Base-by-base conservation (phyloP, 2,329 filamentous ascomycete species). In the Pseudocercospora eumusae region DNA sequence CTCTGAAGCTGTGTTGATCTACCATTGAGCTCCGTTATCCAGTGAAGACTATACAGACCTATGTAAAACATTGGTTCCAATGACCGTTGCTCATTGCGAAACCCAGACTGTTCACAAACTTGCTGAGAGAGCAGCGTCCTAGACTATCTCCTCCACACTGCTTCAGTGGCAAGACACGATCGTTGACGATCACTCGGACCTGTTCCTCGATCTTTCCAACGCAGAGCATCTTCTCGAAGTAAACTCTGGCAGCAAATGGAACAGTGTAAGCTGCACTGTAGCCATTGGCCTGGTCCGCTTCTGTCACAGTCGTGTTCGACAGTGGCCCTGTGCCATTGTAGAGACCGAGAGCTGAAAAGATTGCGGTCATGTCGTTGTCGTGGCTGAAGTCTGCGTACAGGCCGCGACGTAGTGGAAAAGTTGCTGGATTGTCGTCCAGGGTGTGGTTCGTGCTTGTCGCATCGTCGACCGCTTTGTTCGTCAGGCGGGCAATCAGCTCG, bases 301-400 rank as follows among this genome's bases (percentile, higher is more conserved):
- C 78, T 42, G 82, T 73, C 25, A 85, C 75, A 0, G 74, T 77
- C 1, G 75, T 77, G 54, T 78, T 81, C 0, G 77, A 76, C 2
- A 82, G 71, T 10, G 82, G 79, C 13, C 73, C 70, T 0, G 86
- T 91, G 47, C 76, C 77, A 68, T 92, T 90, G 77, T 92, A 96
- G 25, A 96, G 78, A 0, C 92, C 90, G 66, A 97, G 73, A 0
- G 92, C 91, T 4, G 86, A 86, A 72, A 90, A 90, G 6, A 96
- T 86, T 7, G 84, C 83, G 28, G 85, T 86, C 86, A 97, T 92
- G 72, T 89, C 87, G 75, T 96, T 96, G 76, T 97, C 93, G 76
- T 97, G 93, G 65, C 88, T 91, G 73, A 97, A 96, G 76, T 97
- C 93, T 0, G 91, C 92, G 71, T 96, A 97, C 1, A 96, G 77